Evolutionary conservation across 768 basidiomycete genomes (phyloP).

Genomic region (Neoboletus brunneissimus): DNA sequence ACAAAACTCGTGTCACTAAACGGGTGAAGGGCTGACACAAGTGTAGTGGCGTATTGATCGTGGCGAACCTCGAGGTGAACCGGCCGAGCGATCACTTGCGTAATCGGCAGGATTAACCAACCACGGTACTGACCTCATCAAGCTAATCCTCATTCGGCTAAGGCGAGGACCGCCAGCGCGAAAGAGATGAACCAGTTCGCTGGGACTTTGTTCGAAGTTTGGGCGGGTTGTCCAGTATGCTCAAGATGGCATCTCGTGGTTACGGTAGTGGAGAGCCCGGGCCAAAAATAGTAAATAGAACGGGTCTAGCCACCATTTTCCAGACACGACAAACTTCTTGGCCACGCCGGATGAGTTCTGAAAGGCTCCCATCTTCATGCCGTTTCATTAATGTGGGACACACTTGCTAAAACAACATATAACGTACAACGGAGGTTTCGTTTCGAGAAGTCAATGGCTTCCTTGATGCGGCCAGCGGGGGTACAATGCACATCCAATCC

Average conservation of each 20-base stretch:
- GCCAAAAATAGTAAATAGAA: neutral
- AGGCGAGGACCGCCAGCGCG: neutral
- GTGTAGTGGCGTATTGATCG: neutral
- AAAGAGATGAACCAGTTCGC: constrained; percentile 7
- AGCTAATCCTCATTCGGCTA: neutral
- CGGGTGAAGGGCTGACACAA: neutral
- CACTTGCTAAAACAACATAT: neutral
- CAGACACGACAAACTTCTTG: neutral
- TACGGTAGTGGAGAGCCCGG: neutral
- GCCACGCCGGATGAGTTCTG: neutral
- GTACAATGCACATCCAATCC: neutral
- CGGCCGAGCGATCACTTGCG: constrained; percentile 5
- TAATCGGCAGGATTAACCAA: constrained; percentile 9
- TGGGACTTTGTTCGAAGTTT: neutral
- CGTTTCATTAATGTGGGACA: constrained; percentile 6
- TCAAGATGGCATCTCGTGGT: neutral
- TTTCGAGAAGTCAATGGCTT: constrained; percentile 6
- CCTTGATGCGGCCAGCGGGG: neutral
- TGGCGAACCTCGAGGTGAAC: neutral
- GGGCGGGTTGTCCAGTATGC: neutral
- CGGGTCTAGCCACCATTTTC: neutral
- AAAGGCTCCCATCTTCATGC: neutral
- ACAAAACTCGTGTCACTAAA: neutral
- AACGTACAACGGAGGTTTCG: constrained; percentile 9
- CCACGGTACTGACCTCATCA: constrained; percentile 8